Base-by-base conservation (phyloP, 257 asterid species). In the Nicotiana undulata region DNA sequence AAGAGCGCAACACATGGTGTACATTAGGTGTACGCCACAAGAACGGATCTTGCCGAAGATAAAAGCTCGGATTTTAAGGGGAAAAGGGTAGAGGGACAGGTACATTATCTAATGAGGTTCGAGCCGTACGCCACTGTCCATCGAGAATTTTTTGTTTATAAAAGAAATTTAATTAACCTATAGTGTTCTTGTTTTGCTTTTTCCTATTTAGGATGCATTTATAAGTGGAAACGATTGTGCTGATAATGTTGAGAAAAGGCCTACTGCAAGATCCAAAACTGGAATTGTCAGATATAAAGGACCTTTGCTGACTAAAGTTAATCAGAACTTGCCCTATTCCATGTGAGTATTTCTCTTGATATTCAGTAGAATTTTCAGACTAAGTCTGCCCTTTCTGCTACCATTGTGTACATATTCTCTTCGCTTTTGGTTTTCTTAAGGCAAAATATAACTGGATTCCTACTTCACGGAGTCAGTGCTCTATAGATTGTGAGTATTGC, bases 391-490 rank as follows among this genome's bases (percentile, higher is more conserved):
- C 61, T 10, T 61, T 31, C 60, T 40, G 3, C 46, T 15, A 3
- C 28, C 67, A 3, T 70, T 13, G n/a, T 26, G 5, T 26, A 76
- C 16, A 9, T 5, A 12, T 82, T 26, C 29, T 3, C 70, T 20
- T 56, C 16, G 28, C 4, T 46, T 7, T 5, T 17, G 6, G 0
- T 2, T 59, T 53, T 72, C 28, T 49, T 58, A 88, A 92, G 79
- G 87, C 85, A 82, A 85, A 85, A 32, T 34, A 81, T 63, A 32
- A 82, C 77, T 20, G 90, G 91, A 1, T 88, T 92, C 82, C 86
- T 88, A 46, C 93, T 92, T 51, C 96, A 91, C 79, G 86, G 72
- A 29, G 82, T 90, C 84, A 81, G 83, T 78, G 77, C 92, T 26
- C 63, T 87, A 63, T 93, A 90, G 65, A 87, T 91, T 88, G 95